These are phyloP conservation scores for Xanthoconium purpureum DNA, from an alignment of 768 basidiomycete species.

Conservation along the genomic window DNA sequence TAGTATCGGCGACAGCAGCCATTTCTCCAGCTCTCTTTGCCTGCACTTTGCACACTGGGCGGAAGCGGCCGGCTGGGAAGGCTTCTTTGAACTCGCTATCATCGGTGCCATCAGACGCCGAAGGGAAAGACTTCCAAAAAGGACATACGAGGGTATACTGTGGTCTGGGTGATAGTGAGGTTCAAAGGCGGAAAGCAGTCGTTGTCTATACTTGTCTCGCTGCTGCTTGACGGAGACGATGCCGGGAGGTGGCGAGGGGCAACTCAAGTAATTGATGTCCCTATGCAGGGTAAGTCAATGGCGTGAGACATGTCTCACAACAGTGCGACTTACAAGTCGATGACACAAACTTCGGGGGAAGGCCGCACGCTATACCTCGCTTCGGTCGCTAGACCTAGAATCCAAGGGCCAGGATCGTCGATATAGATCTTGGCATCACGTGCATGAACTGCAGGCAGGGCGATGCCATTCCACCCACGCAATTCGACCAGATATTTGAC, in stretches of 20 bases:
- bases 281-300: conserved; percentile 34
- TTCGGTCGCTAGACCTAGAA: conserved; percentile 86
- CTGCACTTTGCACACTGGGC: conserved; percentile 88
- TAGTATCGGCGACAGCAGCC: conserved; percentile 82
- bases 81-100: conserved; percentile 89
- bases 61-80: conserved; percentile 88
- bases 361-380: conserved; percentile 75
- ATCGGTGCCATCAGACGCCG: conserved; percentile 3
- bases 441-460: conserved; percentile 76
- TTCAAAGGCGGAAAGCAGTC: conserved; percentile 74
- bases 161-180: conserved; percentile 89
- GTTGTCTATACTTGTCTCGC: conserved; percentile 75
- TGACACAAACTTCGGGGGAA: conserved; percentile 78
- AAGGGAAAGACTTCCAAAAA: background rate
- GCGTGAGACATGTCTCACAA: conserved; percentile 4
- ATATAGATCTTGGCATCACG: conserved; percentile 92
- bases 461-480: conserved; percentile 90
- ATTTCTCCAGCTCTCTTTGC: conserved; percentile 78
- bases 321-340: conserved; percentile 65
- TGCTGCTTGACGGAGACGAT: conserved; percentile 75
- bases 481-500: conserved; percentile 90
- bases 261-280: conserved; percentile 83
- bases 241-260: conserved; percentile 73
- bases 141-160: conserved; percentile 62
- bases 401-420: conserved; percentile 97